These are phyloP conservation scores for Alisma plantagoaquatica DNA, from an alignment of 106 monocot species.

Conservation along the genomic window DNA sequence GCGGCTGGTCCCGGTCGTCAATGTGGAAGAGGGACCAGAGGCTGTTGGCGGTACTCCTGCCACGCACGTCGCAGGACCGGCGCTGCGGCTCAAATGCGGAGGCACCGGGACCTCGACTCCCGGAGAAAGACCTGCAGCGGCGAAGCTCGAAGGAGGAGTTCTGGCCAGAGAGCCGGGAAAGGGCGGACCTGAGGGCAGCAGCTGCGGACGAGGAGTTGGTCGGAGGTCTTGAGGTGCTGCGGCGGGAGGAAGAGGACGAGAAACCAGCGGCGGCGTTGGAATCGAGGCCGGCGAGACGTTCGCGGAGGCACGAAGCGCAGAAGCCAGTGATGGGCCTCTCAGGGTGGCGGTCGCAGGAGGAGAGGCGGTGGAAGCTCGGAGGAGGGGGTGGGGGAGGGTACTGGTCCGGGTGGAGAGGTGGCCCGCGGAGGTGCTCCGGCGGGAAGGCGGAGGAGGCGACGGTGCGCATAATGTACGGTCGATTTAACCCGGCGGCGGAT, in stretches of 20 bases:
- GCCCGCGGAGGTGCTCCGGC: too few relatives aligned
- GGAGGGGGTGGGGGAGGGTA: conserved; percentile 4
- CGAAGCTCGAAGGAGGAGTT: conserved; percentile 19
- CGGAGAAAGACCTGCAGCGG: conserved; percentile 28
- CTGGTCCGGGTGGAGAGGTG: too few relatives aligned
- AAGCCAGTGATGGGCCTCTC: conserved; percentile 20
- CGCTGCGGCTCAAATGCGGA: conserved; percentile 22
- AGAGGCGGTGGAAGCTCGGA: neutral
- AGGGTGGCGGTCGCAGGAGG: conserved; percentile 20
- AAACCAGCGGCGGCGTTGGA: neutral
- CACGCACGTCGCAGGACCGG: conserved; percentile 26
- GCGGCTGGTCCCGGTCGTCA: conserved; percentile 2
- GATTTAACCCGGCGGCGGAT: too few relatives aligned
- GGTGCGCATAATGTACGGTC: too few relatives aligned
- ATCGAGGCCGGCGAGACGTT: conserved; percentile 24
- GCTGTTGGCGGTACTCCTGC: conserved; percentile 14
- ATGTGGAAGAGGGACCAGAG: conserved; percentile 27
- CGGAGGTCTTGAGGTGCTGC: neutral
- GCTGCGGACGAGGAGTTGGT: neutral
- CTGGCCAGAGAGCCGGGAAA: conserved; percentile 5
- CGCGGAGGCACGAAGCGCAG: conserved; percentile 28
- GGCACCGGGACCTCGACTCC: neutral
- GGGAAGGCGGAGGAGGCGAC: too few relatives aligned
- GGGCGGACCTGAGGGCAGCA: neutral
- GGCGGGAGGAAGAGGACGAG: neutral